phyloP scores from a whole-genome alignment of 306 rosid species.

The Sophora flavescens region DNA sequence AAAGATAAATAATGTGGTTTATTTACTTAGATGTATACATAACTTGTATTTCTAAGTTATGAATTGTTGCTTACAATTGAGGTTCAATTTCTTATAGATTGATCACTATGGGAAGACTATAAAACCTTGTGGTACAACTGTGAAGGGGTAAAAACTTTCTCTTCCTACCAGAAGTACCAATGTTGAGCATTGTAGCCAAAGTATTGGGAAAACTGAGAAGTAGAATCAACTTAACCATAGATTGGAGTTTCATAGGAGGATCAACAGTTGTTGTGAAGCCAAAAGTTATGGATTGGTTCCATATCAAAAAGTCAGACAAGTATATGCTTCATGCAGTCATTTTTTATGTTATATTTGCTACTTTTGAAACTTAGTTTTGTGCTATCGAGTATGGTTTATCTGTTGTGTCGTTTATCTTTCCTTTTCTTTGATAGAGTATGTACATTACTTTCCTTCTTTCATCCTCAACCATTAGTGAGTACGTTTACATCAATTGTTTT shows the following conservation, averaged over 20 bases:
- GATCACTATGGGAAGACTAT: constrained; percentile 48
- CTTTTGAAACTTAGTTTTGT: constrained; percentile 1
- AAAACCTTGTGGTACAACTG: constrained; percentile 45
- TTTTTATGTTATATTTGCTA: constrained; percentile 19
- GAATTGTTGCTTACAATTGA: constrained; percentile 35
- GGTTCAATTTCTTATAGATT: constrained; percentile 58
- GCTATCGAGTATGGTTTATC: neutral
- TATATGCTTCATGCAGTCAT: constrained; percentile 70
- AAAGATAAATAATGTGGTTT: constrained; percentile 22
- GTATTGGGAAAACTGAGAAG: constrained; percentile 25
- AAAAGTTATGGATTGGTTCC: constrained; percentile 48
- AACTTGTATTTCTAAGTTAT: constrained; percentile 3
- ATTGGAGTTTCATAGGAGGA: constrained; percentile 85
- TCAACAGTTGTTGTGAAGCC: constrained; percentile 65
- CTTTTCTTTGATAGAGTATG: no score
- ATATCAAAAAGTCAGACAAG: constrained; percentile 47
- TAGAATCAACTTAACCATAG: constrained; percentile 45
- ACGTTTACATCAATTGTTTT: no score
- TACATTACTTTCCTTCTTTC: no score
- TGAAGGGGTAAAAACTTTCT: constrained; percentile 45
- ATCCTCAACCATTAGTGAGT: no score
- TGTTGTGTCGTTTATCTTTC: no score
- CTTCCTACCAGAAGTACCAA: constrained; percentile 52
- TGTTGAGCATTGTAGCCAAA: constrained; percentile 52
- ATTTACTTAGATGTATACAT: constrained; percentile 3